phyloP scores from a whole-genome alignment of 2,329 filamentous ascomycete genomes.

The Sclerotinia borealis region DNA sequence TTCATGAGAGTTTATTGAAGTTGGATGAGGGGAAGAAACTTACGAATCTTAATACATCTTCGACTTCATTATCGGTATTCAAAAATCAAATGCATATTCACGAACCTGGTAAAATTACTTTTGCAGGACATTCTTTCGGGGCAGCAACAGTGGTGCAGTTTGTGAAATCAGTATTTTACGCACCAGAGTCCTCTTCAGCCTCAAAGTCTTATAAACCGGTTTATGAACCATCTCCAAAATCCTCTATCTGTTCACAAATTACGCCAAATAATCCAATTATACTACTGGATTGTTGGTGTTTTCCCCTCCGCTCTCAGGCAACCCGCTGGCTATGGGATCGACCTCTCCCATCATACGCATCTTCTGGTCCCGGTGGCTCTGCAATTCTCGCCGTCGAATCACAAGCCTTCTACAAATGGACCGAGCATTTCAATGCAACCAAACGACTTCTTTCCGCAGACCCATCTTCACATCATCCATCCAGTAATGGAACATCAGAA shows the following conservation, averaged over 20 bases:
- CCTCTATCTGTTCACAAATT: conserved; percentile 57
- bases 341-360: conserved; percentile 63
- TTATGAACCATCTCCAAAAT: conserved; percentile 51
- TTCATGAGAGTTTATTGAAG: conserved; percentile 61
- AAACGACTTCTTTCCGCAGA: conserved; percentile 58
- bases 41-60: conserved; percentile 48
- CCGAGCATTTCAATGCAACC: conserved; percentile 62
- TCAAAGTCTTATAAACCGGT: conserved; percentile 49
- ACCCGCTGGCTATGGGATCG: conserved; percentile 61
- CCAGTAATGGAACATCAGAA: conserved; percentile 27
- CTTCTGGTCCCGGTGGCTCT: conserved; percentile 47
- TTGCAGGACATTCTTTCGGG: conserved; percentile 77
- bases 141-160: conserved; percentile 69
- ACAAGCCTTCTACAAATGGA: conserved; percentile 74
- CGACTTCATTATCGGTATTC: conserved; percentile 51
- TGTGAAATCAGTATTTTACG: conserved; percentile 72
- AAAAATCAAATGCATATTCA: conserved; percentile 58
- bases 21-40: conserved; percentile 52
- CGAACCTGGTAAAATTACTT: conserved; percentile 65
- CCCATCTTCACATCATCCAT: conserved; percentile 38
- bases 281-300: conserved; percentile 75
- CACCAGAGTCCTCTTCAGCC: conserved; percentile 37
- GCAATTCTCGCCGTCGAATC: conserved; percentile 67
- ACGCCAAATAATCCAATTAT: conserved; percentile 60
- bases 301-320: conserved; percentile 59